phyloP scores from a whole-genome alignment of 176 grass and related monocot genomes.

The Aegilops tauschii region DNA sequence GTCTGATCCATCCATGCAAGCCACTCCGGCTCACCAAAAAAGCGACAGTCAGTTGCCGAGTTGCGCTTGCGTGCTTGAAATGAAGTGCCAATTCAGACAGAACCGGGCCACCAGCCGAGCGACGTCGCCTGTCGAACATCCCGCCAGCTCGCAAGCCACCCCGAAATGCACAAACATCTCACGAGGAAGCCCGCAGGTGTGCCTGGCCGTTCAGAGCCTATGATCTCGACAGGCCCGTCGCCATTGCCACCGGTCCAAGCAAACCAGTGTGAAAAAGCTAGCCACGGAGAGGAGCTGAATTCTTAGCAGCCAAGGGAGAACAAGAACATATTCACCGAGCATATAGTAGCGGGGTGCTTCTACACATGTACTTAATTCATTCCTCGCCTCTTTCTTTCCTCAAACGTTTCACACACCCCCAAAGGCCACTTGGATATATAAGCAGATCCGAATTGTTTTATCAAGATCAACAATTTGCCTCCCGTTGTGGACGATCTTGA shows the following conservation, averaged over 20 bases:
- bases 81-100: neutral
- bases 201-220: neutral
- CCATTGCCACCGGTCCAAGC: neutral
- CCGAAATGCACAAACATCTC: neutral
- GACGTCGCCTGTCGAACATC: neutral
- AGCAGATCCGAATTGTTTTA: neutral
- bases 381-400: neutral
- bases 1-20: neutral
- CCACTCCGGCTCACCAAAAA: neutral
- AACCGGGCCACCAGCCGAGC: neutral
- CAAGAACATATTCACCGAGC: neutral
- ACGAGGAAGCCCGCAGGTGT: neutral
- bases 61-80: neutral
- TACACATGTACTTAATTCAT: neutral
- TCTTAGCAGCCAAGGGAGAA: constrained; percentile 1
- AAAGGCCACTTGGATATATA: neutral
- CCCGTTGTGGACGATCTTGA: neutral
- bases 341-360: neutral
- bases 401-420: constrained; percentile 1
- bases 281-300: neutral
- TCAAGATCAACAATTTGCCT: neutral
- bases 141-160: neutral
- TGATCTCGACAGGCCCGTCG: neutral
- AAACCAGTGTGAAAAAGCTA: neutral
- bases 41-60: neutral